A percentile compares a stretch with the other conserved stretches of the same genome.
These are phyloP conservation scores for Triticum turgidum DNA, from an alignment of 176 grass and related monocot genomes.

Conservation along the genomic window DNA sequence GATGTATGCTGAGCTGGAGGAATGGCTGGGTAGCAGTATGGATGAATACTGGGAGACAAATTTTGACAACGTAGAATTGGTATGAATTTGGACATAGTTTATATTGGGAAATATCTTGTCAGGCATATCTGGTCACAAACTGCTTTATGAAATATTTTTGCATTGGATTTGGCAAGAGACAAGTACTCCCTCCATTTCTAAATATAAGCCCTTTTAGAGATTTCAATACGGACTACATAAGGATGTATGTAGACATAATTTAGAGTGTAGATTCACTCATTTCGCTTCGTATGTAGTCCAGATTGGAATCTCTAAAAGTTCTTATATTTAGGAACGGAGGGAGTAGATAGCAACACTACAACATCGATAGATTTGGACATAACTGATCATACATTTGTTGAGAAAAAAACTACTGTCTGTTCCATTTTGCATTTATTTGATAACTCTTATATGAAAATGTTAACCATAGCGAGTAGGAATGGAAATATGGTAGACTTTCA, in stretches of 20 bases:
- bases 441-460: neutral
- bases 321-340: too few species aligned
- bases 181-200: neutral
- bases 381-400: neutral
- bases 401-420: neutral
- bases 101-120: neutral
- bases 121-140: conserved; percentile 19
- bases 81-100: conserved; percentile 36
- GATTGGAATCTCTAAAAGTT: too few species aligned
- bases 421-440: conserved; percentile 9
- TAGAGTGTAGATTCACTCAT: too few species aligned
- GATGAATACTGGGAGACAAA: conserved; percentile 71
- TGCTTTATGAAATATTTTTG: neutral
- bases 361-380: neutral
- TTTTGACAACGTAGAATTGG: conserved; percentile 71
- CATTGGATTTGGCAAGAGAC: neutral
- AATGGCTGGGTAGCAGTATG: conserved; percentile 63
- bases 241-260: too few species aligned
- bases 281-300: too few species aligned
- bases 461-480: neutral
- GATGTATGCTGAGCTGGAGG: conserved; percentile 76
- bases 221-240: too few species aligned
- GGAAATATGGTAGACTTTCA: neutral
- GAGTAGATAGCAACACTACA: neutral
- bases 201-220: too few species aligned